Percentiles rank a stretch among this genome's conserved stretches.
These are phyloP conservation scores for Trifolium fragiferum DNA, from an alignment of 306 rosid species.

Conservation along the genomic window DNA sequence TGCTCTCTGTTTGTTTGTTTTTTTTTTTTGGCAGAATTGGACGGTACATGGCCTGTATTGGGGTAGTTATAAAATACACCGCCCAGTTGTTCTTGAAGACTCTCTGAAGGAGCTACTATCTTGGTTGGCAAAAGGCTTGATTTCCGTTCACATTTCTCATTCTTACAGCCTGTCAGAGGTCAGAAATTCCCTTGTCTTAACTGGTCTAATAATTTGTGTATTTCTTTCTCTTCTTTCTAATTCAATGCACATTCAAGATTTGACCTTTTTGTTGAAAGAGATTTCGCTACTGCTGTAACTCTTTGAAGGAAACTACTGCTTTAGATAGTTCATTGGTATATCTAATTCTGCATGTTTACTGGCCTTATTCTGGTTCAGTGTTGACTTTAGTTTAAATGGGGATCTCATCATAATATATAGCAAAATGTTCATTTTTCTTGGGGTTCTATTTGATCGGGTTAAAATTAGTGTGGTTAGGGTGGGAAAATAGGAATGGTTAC, in stretches of 20 bases:
- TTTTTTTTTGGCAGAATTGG: constrained; percentile 71
- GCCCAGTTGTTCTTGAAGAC: constrained; percentile 77
- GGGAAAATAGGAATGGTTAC: constrained; percentile 24
- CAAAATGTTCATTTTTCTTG: background rate
- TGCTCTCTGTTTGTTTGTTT: no score
- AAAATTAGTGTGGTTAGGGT: background rate
- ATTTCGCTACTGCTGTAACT: constrained; percentile 17
- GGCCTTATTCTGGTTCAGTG: background rate
- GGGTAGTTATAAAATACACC: constrained; percentile 88
- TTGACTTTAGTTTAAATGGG: constrained; percentile 1
- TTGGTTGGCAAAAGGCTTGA: constrained; percentile 78
- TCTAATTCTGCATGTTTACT: background rate
- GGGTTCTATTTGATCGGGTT: background rate
- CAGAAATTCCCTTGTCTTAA: constrained; percentile 39
- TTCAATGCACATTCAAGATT: constrained; percentile 28
- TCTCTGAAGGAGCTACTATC: constrained; percentile 79
- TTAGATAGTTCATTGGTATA: constrained; percentile 3
- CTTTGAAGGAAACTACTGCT: constrained; percentile 4
- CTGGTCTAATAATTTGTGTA: constrained; percentile 7
- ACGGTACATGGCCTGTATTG: constrained; percentile 96
- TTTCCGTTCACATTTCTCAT: constrained; percentile 80
- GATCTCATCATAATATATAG: constrained; percentile 7
- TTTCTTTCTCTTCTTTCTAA: background rate
- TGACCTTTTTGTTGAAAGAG: constrained; percentile 9
- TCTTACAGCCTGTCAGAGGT: constrained; percentile 77